Conservation (phyloP, 768 basidiomycete genomes). For the Boletus rex-veris region DNA sequence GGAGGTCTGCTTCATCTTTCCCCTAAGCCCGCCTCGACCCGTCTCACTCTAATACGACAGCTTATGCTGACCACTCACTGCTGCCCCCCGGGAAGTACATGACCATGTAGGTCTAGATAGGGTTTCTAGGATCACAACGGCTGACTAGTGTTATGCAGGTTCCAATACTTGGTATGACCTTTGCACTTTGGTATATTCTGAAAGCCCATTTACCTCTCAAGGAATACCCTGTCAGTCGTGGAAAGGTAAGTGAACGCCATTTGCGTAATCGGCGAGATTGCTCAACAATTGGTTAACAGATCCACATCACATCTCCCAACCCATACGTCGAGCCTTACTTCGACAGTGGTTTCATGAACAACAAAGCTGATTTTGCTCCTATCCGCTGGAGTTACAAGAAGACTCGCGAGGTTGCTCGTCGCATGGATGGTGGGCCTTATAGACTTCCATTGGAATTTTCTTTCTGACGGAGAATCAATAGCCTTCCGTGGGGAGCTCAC, state of each 20-base stretch:
- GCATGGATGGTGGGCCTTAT: constrained; percentile 56
- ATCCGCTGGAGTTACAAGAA: constrained; percentile 79
- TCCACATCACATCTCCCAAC: constrained; percentile 57
- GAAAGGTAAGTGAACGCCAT: constrained; percentile 42
- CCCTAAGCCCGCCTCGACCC: background rate
- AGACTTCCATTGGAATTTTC: too few relatives aligned
- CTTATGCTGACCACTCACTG: constrained; percentile 67
- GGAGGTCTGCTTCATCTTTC: constrained; percentile 38
- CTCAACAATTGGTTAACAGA: constrained; percentile 33
- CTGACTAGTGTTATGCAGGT: too few relatives aligned
- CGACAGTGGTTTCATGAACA: constrained; percentile 76
- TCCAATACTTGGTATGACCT: constrained; percentile 27
- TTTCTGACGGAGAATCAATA: constrained; percentile 19
- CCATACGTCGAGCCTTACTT: constrained; percentile 64
- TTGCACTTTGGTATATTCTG: background rate
- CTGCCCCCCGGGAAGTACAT: constrained; percentile 71
- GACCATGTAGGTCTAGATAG: constrained; percentile 57
- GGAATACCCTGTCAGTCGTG: constrained; percentile 72
- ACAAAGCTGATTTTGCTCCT: constrained; percentile 74
- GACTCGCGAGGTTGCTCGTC: constrained; percentile 65
- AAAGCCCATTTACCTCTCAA: background rate
- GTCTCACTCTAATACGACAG: constrained; percentile 24
- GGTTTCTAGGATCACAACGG: too few relatives aligned
- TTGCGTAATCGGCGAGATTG: too few relatives aligned
- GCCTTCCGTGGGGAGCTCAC: constrained; percentile 71